Evolutionary conservation across 306 rosid species (phyloP), one percentile per base, ranked within the genome.

Genomic region (Trifolium pratense): DNA sequence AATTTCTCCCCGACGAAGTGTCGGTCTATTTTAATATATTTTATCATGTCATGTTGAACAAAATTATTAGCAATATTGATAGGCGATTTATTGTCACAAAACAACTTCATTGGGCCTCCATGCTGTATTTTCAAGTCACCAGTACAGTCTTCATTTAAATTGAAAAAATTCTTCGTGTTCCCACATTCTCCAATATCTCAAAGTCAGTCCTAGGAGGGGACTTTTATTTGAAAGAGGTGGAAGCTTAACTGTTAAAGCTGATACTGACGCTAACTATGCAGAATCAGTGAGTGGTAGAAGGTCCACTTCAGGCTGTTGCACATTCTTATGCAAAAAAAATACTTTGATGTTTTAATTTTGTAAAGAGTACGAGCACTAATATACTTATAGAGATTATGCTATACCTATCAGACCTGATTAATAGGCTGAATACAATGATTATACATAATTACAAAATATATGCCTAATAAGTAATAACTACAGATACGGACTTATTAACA

Each of bases 181-280:
- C 32, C 3, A 21, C n/a, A 21, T 10, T 55, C 32, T 55, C 15
- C 61, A 55, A 10, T 55, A 55, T 55, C 61, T 55, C 12, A 55
- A 21, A 21, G 61, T 14, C 32, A 55, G n/a, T 55, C 3, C 15
- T 21, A 23, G 7, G 61, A 55, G n/a, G 61, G 31, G n/a, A 5
- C 32, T 21, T 32, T 21, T 11, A 52, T 55, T 55, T 11, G 31
- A 52, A 52, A 52, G 58, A 55, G 61, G 61, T 55, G 61, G 61
- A 21, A 55, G 31, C 57, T 8, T 51, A 2, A 51, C 57, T 51
- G 11, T 40, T 51, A 20, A 51, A 51, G 25, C 29, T 21, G 29
- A 11, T 13, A 55, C 31, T 11, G 23, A 21, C 21, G 61, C 61
- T 55, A 55, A 55, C 21, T 55, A 55, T 10, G 61, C 15, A 21